Conservation (phyloP, 192 early-diverging fungal genomes). For the Backusella circina region DNA sequence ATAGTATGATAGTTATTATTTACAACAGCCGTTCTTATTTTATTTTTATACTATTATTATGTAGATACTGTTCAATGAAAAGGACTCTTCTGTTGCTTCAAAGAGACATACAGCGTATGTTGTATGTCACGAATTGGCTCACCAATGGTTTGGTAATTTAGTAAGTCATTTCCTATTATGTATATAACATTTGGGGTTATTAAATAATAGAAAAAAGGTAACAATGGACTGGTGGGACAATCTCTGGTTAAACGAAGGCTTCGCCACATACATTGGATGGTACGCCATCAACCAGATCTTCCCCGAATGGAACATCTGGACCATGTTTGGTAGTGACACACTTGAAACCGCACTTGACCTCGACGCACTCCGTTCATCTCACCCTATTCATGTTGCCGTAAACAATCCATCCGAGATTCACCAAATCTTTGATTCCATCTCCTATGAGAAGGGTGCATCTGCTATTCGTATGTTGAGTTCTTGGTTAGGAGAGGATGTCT, state of each 20-base stretch:
- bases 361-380: constrained; percentile 80
- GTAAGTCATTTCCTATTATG: constrained; percentile 49
- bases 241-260: constrained; percentile 83
- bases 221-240: constrained; percentile 32
- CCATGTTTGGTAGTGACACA: constrained; percentile 72
- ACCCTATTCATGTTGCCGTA: constrained; percentile 91
- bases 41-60: constrained; percentile 19
- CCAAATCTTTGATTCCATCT: constrained; percentile 95
- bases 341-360: constrained; percentile 71
- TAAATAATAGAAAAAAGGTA: background rate
- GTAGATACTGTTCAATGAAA: constrained; percentile 76
- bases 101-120: constrained; percentile 84
- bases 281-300: constrained; percentile 83
- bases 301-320: constrained; percentile 94
- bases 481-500: constrained; percentile 60
- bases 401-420: constrained; percentile 78
- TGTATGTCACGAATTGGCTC: constrained; percentile 83
- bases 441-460: constrained; percentile 83
- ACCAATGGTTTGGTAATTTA: constrained; percentile 93
- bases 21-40: background rate
- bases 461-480: constrained; percentile 91
- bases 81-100: constrained; percentile 59
- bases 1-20: background rate
- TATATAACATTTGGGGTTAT: background rate
- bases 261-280: constrained; percentile 93